phyloP scores from a whole-genome alignment of 345 rosid genomes.

The Brassica incana region DNA sequence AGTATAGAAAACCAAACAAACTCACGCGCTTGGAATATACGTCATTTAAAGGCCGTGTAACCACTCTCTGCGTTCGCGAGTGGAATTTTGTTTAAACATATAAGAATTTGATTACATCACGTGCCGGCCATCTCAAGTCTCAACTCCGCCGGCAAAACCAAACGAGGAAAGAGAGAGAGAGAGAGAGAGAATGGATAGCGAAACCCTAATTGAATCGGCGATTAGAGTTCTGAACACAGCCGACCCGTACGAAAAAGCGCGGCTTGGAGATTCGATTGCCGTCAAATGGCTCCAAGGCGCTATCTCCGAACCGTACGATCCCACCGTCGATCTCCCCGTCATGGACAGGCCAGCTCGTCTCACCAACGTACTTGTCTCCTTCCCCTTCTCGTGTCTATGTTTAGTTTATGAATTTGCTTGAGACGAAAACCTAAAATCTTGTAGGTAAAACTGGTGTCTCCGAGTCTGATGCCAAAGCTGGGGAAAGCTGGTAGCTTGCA shows the following conservation, averaged over 20 bases:
- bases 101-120: neutral
- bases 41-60: neutral
- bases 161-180: neutral
- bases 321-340: constrained; percentile 49
- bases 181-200: constrained; percentile 28
- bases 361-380: constrained; percentile 44
- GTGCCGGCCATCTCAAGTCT: neutral
- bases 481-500: constrained; percentile 93
- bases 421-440: neutral
- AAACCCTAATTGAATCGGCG: constrained; percentile 79
- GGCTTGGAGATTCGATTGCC: constrained; percentile 72
- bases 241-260: constrained; percentile 78
- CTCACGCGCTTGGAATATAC: neutral
- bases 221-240: constrained; percentile 67
- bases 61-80: neutral
- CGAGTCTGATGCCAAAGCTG: constrained; percentile 89
- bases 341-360: constrained; percentile 84
- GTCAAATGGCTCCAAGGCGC: constrained; percentile 75
- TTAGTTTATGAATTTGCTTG: constrained; percentile 26
- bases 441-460: constrained; percentile 81
- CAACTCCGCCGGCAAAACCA: constrained; percentile 18
- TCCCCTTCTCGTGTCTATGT: neutral
- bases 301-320: constrained; percentile 55
- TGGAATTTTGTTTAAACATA: neutral
- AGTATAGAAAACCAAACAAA: neutral